A percentile compares a stretch with the other conserved stretches of the same genome.
phyloP scores from a whole-genome alignment of 257 asterid species.

The Voacanga thouarsii region DNA sequence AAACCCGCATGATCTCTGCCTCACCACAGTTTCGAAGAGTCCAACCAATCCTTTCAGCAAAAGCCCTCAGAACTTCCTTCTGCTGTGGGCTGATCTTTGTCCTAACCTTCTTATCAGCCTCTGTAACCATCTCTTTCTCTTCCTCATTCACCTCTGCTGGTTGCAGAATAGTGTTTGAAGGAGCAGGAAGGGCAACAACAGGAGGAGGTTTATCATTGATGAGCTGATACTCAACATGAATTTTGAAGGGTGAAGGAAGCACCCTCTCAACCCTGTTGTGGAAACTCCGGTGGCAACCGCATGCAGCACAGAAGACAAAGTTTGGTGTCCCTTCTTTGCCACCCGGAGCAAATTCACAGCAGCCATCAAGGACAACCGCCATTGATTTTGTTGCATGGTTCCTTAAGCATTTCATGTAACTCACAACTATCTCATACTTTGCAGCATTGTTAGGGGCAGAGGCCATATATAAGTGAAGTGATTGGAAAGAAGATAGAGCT shows the following conservation, averaged over 20 bases:
- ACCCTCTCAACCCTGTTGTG: not conserved
- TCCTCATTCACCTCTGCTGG: not conserved
- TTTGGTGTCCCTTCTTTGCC: not conserved
- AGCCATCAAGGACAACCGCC: constrained; percentile 11
- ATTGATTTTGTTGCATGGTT: constrained; percentile 1
- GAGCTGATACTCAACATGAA: not conserved
- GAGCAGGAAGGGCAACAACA: not conserved
- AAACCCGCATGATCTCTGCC: not conserved
- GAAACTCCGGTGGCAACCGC: constrained; percentile 8
- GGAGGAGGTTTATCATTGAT: not conserved
- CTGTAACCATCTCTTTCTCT: not conserved
- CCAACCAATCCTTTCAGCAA: constrained; percentile 12
- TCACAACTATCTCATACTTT: not conserved
- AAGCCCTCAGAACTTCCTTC: constrained; percentile 1
- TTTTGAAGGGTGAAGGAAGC: not conserved
- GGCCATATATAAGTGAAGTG: constrained; percentile 12
- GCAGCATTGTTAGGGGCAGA: not conserved
- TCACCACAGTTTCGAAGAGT: not conserved
- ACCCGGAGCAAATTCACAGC: constrained; percentile 3
- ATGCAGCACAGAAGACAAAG: not conserved
- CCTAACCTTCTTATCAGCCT: not conserved
- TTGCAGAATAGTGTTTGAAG: not conserved
- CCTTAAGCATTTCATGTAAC: constrained; percentile 6
- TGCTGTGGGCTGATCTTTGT: not conserved
- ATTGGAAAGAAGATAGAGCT: not conserved